A percentile compares a stretch with the other conserved stretches of the same genome.
phyloP scores from a whole-genome alignment of 1,284 basidiomycete genomes.

The Puccinia novopanici region DNA sequence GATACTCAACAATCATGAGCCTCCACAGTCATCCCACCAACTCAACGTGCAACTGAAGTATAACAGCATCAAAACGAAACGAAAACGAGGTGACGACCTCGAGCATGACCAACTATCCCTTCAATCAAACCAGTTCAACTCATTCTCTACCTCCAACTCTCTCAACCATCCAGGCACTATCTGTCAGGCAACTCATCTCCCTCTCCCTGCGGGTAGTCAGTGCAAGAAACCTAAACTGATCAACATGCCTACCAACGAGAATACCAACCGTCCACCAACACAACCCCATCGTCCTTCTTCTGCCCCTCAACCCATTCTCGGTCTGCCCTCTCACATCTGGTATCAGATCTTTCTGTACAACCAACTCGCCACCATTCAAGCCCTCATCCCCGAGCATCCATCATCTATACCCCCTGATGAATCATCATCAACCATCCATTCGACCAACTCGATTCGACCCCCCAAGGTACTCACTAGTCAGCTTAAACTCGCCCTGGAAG shows the following conservation, averaged over 20 bases:
- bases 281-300: background rate
- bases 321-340: constrained; percentile 24
- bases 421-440: background rate
- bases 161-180: constrained; percentile 6
- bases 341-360: constrained; percentile 27
- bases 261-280: background rate
- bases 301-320: constrained; percentile 23
- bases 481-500: constrained; percentile 22
- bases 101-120: background rate
- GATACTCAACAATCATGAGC: background rate
- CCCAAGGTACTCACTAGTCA: background rate
- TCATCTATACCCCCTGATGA: background rate
- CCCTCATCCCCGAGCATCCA: constrained; percentile 21
- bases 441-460: background rate
- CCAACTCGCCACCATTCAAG: constrained; percentile 7
- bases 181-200: background rate
- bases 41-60: constrained; percentile 17
- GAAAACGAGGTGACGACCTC: background rate
- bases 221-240: constrained; percentile 21
- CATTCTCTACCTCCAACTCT: constrained; percentile 6
- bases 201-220: background rate
- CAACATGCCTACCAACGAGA: background rate
- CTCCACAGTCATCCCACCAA: background rate
- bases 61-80: constrained; percentile 11
- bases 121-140: background rate